Base-by-base conservation (phyloP, 495 filamentous ascomycete species). In the Trichocladium uniseriatum region DNA sequence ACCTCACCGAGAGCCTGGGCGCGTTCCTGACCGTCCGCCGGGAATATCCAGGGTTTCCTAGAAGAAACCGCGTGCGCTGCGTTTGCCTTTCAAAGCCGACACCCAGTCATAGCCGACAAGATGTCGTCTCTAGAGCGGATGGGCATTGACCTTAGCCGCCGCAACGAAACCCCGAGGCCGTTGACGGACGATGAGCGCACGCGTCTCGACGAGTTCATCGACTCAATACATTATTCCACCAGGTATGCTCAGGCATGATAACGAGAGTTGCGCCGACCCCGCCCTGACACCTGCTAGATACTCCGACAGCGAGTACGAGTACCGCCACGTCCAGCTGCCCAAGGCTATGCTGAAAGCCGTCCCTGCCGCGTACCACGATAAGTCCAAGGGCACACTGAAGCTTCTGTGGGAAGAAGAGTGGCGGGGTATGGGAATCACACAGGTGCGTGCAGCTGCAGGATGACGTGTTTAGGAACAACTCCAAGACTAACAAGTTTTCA, bases 331-430 rank as follows among this genome's bases (percentile, higher is more conserved):
- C 22, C 90, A 95, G 65, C 81, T 98, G 21, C 92, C 92, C 5
- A 97, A 97, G 67, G 82, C 84, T 41, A 98, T 98, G 92, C 79
- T 98, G 37, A 98, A 97, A 68, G 84, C 81, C 28, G 97, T 98
- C 53, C 92, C 92, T 11, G 79, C 89, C 63, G 94, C 94, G 45
- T 98, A 97, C 66, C 94, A 95, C 60, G 92, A 97, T 60, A 77
- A 79, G 27, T 70, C 81, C 16, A 89, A 94, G 57, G 91, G 92
- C 32, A 96, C 91, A 6, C 71, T 98, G 69, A 98, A 98, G 69
- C 69, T 98, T 51, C 72, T 98, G 41, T 95, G 92, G 87, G 92
- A 98, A 67, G 94, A 97, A 43, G 92, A 98, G 67, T 98, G 92
- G 92, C 78, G 92, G 61, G 88, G 85, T 5, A 74, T 98, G 60